A percentile compares a stretch with the other conserved stretches of the same genome.
These are phyloP conservation scores for Barbarea vulgaris DNA, from an alignment of 345 rosid species.

Conservation along the genomic window DNA sequence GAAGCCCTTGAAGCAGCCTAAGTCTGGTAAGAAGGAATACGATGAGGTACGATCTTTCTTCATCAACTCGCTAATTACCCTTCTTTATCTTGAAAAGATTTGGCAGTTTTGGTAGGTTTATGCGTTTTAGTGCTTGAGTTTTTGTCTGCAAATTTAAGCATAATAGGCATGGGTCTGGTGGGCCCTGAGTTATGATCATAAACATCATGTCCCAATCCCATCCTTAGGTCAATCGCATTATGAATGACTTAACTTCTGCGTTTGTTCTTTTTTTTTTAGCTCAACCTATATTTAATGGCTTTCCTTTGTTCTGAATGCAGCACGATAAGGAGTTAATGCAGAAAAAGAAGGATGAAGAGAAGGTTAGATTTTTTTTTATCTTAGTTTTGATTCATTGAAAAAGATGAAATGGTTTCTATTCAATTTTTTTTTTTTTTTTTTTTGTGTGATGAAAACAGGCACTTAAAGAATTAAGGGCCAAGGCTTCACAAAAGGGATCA, in stretches of 20 bases:
- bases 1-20: constrained; percentile 85
- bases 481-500: constrained; percentile 76
- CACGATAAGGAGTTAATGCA: constrained; percentile 57
- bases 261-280: neutral
- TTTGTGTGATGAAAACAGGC: constrained; percentile 48
- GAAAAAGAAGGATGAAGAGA: constrained; percentile 59
- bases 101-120: neutral
- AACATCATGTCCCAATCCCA: neutral
- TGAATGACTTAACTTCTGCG: neutral
- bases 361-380: constrained; percentile 36
- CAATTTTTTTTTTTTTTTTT: neutral
- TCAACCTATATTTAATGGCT: neutral
- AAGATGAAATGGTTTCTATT: neutral
- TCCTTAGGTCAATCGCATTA: neutral
- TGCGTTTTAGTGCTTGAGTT: neutral
- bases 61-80: neutral
- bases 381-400: neutral
- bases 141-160: neutral
- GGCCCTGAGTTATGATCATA: neutral
- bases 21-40: constrained; percentile 66
- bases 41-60: constrained; percentile 61
- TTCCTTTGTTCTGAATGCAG: constrained; percentile 35
- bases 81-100: neutral
- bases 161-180: neutral
- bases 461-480: constrained; percentile 75